Evolutionary conservation across 768 basidiomycete genomes (phyloP).

Genomic region (Suillus tomentosus): DNA sequence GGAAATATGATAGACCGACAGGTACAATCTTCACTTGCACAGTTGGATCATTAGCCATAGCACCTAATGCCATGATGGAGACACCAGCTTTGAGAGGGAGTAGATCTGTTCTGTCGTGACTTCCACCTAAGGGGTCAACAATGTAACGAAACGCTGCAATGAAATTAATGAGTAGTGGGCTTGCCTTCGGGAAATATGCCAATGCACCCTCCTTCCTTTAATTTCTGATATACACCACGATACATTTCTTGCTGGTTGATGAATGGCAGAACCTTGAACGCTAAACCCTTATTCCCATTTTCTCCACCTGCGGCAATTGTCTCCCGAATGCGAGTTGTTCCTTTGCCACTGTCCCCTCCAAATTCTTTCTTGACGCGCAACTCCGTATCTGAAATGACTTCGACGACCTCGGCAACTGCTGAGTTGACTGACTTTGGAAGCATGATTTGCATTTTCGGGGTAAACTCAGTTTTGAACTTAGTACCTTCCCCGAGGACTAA

Average conservation of each 20-base stretch:
- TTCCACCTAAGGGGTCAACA: slow-evolving; percentile 66
- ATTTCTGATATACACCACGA: slow-evolving; percentile 82
- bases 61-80: slow-evolving; percentile 96
- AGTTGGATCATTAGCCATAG: slow-evolving; percentile 89
- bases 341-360: slow-evolving; percentile 76
- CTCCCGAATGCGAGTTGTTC: slow-evolving; percentile 66
- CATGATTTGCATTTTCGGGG: slow-evolving; percentile 82
- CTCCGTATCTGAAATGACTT: slow-evolving; percentile 87
- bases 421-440: slow-evolving; percentile 81
- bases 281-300: slow-evolving; percentile 60
- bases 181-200: slow-evolving; percentile 98
- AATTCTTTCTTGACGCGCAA: slow-evolving; percentile 86
- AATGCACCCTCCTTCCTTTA: slow-evolving; percentile 86
- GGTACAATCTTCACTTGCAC: slow-evolving; percentile 92
- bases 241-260: slow-evolving; percentile 97
- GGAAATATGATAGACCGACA: slow-evolving; percentile 75
- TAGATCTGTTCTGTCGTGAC: slow-evolving; percentile 95
- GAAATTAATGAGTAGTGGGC: slow-evolving; percentile 12
- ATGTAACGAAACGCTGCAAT: not conserved
- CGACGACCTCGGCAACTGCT: slow-evolving; percentile 77
- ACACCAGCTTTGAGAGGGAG: slow-evolving; percentile 97
- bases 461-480: slow-evolving; percentile 70
- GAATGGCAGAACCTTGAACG: slow-evolving; percentile 83
- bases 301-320: slow-evolving; percentile 59
- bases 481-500: slow-evolving; percentile 85